phyloP scores from a whole-genome alignment of 495 filamentous ascomycete genomes.

The Tuber indicum region DNA sequence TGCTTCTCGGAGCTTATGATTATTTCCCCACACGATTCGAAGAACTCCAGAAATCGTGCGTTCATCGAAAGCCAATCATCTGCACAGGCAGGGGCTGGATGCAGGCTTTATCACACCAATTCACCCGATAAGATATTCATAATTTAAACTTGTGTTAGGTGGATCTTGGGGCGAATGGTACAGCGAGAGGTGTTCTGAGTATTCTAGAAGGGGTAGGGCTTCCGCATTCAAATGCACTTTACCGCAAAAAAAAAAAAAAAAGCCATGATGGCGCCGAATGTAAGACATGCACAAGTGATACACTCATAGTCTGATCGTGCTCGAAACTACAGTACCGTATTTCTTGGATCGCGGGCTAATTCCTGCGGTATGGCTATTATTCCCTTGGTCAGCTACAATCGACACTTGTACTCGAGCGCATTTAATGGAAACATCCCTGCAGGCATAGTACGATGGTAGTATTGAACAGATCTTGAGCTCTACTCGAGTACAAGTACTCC shows the following conservation, averaged over 20 bases:
- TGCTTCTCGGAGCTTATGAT: not conserved
- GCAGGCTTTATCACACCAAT: not conserved
- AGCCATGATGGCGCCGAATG: not conserved
- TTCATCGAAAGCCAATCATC: not conserved
- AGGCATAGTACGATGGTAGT: not conserved
- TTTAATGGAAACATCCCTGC: not conserved
- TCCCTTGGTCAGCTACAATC: not conserved
- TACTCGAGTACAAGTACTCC: too few species aligned
- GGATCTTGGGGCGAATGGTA: not conserved
- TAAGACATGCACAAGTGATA: not conserved
- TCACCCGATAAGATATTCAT: not conserved
- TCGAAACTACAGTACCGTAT: too few species aligned
- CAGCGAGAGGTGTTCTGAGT: not conserved
- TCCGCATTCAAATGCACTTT: not conserved
- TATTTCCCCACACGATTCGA: not conserved
- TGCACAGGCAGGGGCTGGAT: not conserved
- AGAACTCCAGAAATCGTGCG: not conserved
- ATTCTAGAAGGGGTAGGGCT: not conserved
- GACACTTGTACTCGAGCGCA: not conserved
- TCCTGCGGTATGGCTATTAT: not conserved
- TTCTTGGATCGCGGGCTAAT: not conserved
- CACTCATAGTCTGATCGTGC: not conserved
- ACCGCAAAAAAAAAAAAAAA: not conserved
- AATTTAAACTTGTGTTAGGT: not conserved
- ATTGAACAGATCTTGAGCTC: not conserved